phyloP scores from a whole-genome alignment of 768 basidiomycete genomes.

The Agrocybe praecox region DNA sequence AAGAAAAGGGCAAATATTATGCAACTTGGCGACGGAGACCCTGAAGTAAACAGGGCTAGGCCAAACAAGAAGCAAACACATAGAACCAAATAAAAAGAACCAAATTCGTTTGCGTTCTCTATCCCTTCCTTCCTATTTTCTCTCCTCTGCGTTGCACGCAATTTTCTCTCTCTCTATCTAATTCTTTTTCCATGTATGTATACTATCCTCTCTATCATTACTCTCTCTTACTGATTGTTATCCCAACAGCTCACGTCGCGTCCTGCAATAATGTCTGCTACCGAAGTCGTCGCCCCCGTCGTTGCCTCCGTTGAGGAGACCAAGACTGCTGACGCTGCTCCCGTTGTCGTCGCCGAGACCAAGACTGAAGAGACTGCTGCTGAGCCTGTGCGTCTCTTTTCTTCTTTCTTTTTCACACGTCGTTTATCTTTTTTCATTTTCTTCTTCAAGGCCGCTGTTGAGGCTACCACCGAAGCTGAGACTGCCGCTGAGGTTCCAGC shows the following conservation, averaged over 20 bases:
- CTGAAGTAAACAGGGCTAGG: slow-evolving; percentile 31
- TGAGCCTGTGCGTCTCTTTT: slow-evolving; percentile 27
- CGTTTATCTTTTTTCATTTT: not conserved
- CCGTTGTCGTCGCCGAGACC: slow-evolving; percentile 36
- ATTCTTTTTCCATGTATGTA: slow-evolving; percentile 48
- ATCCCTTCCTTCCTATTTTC: slow-evolving; percentile 65
- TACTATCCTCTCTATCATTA: slow-evolving; percentile 13
- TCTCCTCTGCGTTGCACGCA: slow-evolving; percentile 59
- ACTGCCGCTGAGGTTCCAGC: slow-evolving; percentile 31
- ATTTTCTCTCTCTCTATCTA: slow-evolving; percentile 49
- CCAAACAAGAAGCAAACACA: slow-evolving; percentile 48
- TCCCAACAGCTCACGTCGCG: slow-evolving; percentile 52
- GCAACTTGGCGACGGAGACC: slow-evolving; percentile 28
- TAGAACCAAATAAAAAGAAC: slow-evolving; percentile 49
- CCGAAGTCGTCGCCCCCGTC: slow-evolving; percentile 53
- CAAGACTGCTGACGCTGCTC: slow-evolving; percentile 32
- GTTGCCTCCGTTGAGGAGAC: slow-evolving; percentile 30
- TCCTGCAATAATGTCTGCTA: slow-evolving; percentile 82
- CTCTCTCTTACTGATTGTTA: slow-evolving; percentile 9
- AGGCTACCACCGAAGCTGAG: slow-evolving; percentile 15
- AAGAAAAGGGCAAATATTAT: slow-evolving; percentile 14
- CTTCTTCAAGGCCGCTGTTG: not conserved
- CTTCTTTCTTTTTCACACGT: not conserved
- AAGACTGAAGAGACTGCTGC: slow-evolving; percentile 39
- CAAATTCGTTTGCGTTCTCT: slow-evolving; percentile 41